Evolutionary conservation across 139 green algal species (phyloP).

Genomic region (Chlamydomonas sp.): DNA sequence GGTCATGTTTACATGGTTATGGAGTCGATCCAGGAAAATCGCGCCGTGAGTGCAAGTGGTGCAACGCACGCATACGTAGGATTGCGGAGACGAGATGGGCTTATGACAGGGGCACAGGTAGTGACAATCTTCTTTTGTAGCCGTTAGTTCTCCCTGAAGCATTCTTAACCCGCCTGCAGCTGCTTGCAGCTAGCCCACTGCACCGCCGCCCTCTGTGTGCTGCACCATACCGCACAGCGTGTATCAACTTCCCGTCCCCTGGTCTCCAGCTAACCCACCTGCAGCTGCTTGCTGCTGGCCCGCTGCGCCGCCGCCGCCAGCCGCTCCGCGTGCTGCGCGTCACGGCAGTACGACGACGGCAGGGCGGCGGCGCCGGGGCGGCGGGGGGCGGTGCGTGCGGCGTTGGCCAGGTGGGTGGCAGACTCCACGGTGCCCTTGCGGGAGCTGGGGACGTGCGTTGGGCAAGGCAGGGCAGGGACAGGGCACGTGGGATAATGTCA

Average conservation of each 20-base stretch:
- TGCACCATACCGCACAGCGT: neutral
- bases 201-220: too few relatives aligned
- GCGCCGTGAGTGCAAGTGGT: too few relatives aligned
- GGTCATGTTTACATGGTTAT: neutral
- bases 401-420: conserved; percentile 65
- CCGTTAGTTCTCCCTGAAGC: too few relatives aligned
- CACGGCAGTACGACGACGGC: conserved; percentile 47
- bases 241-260: neutral
- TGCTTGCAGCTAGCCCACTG: too few relatives aligned
- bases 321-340: conserved; percentile 50
- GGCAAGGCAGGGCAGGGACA: too few relatives aligned
- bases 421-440: conserved; percentile 84
- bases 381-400: conserved; percentile 1
- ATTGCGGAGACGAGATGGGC: too few relatives aligned
- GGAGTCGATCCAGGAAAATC: too few relatives aligned
- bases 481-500: too few relatives aligned
- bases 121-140: too few relatives aligned
- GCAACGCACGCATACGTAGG: too few relatives aligned
- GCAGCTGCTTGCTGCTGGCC: conserved; percentile 33
- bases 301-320: conserved; percentile 49
- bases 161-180: too few relatives aligned
- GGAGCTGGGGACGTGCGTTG: conserved; percentile 76
- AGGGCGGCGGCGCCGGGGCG: neutral
- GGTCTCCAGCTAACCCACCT: neutral
- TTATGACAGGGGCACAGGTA: too few relatives aligned